A percentile compares a stretch with the other conserved stretches of the same genome.
Evolutionary conservation across 345 rosid species (phyloP).

Genomic region (Linum usitatissimum): DNA sequence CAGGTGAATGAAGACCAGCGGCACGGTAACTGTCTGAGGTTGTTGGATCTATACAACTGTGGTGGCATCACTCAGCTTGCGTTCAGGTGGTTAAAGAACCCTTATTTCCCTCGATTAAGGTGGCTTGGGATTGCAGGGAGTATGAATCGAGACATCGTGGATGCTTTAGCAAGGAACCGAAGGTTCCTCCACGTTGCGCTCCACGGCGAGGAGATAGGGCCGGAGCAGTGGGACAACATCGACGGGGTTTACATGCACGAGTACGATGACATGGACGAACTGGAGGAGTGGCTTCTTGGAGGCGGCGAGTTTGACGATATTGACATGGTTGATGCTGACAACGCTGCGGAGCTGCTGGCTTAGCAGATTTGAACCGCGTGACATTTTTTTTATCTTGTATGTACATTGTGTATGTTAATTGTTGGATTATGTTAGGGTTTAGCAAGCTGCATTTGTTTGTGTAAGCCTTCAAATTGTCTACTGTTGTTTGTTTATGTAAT

Average conservation of each 20-base stretch:
- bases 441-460: too few relatives aligned
- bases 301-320: conserved; percentile 27
- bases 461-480: too few relatives aligned
- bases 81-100: conserved; percentile 74
- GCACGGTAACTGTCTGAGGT: conserved; percentile 55
- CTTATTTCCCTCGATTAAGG: conserved; percentile 77
- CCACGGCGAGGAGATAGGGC: conserved; percentile 70
- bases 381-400: background rate
- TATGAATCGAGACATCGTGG: conserved; percentile 60
- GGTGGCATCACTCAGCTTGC: conserved; percentile 74
- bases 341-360: conserved; percentile 6
- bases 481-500: too few relatives aligned
- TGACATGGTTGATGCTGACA: conserved; percentile 29
- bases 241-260: conserved; percentile 39
- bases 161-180: conserved; percentile 71
- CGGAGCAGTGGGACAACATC: conserved; percentile 43
- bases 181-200: conserved; percentile 54
- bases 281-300: conserved; percentile 42
- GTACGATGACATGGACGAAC: conserved; percentile 42
- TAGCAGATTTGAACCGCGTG: too few relatives aligned
- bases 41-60: conserved; percentile 61
- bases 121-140: conserved; percentile 83
- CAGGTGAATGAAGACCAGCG: conserved; percentile 48
- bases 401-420: background rate
- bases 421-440: too few relatives aligned